Evolutionary conservation across 352 stramenopile genomes (phyloP).

Genomic region (Globisporangium spinosum): DNA sequence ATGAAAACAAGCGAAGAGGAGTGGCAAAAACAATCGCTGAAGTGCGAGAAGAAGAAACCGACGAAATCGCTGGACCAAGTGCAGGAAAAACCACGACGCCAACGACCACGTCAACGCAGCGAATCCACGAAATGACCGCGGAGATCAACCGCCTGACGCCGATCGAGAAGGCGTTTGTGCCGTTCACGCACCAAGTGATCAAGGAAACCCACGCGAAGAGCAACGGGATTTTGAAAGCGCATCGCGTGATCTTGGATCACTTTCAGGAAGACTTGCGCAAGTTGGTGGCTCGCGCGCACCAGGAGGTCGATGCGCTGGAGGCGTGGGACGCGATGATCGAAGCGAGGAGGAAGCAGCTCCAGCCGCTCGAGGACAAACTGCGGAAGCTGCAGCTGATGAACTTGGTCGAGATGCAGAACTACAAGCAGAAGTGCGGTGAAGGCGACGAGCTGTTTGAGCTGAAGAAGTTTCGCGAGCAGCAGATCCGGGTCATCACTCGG

Average conservation of each 20-base stretch:
- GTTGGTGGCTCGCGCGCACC: conserved; percentile 44
- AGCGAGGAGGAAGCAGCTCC: conserved; percentile 52
- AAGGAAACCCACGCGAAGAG: conserved; percentile 36
- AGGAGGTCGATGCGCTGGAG: conserved; percentile 53
- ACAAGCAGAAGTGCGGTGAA: conserved; percentile 56
- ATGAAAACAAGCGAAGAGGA: conserved; percentile 76
- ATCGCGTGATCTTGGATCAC: conserved; percentile 41
- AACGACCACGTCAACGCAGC: conserved; percentile 39
- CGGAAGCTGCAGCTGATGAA: conserved; percentile 52
- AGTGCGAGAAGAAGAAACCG: conserved; percentile 80
- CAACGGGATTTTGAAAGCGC: conserved; percentile 36
- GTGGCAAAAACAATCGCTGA: conserved; percentile 80
- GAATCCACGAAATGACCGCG: conserved; percentile 57
- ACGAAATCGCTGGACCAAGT: conserved; percentile 55
- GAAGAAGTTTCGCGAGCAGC: conserved; percentile 49
- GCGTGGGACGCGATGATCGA: conserved; percentile 69
- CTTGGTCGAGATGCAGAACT: conserved; percentile 53
- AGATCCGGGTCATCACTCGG: conserved; percentile 43
- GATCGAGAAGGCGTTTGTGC: conserved; percentile 72
- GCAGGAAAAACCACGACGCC: conserved; percentile 45
- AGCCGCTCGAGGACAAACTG: conserved; percentile 56
- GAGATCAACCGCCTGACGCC: conserved; percentile 57
- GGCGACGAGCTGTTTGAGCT: conserved; percentile 65
- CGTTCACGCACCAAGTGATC: conserved; percentile 75
- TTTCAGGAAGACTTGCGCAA: conserved; percentile 61